Evolutionary conservation across 306 rosid genomes (phyloP).

Genomic region (Dicorynia guianensis): DNA sequence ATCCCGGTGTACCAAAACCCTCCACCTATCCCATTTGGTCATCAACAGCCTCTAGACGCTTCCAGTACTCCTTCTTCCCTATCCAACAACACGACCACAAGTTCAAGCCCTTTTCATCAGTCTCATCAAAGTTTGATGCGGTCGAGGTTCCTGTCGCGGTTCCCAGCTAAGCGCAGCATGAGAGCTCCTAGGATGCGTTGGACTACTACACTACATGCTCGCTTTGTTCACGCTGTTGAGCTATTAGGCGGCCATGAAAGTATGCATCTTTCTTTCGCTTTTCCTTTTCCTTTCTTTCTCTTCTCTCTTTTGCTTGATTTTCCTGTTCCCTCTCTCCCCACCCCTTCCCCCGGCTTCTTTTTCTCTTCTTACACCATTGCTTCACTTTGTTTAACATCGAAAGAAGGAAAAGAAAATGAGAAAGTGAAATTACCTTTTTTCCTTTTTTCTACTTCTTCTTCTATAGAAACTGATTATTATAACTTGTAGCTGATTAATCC

Average conservation of each 20-base stretch:
- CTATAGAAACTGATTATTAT: background rate
- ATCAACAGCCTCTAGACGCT: constrained; percentile 52
- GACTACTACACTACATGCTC: constrained; percentile 96
- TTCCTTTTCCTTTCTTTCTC: background rate
- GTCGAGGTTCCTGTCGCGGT: constrained; percentile 82
- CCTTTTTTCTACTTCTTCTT: constrained; percentile 5
- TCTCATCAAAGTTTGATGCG: constrained; percentile 73
- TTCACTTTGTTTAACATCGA: constrained; percentile 19
- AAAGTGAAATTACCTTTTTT: constrained; percentile 31
- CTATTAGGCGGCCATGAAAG: constrained; percentile 99
- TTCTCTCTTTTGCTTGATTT: constrained; percentile 10
- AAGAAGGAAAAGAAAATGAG: background rate
- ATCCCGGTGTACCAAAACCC: constrained; percentile 89
- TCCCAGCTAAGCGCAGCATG: constrained; percentile 92
- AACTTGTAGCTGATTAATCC: background rate
- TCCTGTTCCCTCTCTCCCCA: background rate
- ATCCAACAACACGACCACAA: constrained; percentile 35
- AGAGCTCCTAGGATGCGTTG: constrained; percentile 99
- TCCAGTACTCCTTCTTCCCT: constrained; percentile 41
- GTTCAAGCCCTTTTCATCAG: constrained; percentile 50
- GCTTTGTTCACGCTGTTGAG: constrained; percentile 97
- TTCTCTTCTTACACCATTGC: constrained; percentile 38
- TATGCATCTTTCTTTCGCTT: constrained; percentile 44
- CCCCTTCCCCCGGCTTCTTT: background rate
- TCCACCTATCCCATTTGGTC: constrained; percentile 67